A percentile compares a stretch with the other conserved stretches of the same genome.
phyloP scores from a whole-genome alignment of 106 monocot genomes.

The Dioscorea dumetorum region DNA sequence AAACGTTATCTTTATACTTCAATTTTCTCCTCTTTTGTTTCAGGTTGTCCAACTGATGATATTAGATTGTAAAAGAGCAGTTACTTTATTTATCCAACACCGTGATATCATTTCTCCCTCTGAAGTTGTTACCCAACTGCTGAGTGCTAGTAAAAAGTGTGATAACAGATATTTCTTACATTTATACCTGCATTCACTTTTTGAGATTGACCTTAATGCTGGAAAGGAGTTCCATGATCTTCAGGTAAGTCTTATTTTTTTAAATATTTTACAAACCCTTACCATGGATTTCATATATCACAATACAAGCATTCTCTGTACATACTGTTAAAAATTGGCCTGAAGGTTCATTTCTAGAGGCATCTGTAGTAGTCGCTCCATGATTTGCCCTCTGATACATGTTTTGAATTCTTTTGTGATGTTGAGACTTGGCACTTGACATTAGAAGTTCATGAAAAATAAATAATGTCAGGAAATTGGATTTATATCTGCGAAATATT shows the following conservation, averaged over 20 bases:
- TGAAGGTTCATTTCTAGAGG: no score
- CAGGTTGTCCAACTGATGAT: conserved; percentile 89
- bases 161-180: conserved; percentile 64
- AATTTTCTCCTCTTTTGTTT: conserved; percentile 6
- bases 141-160: conserved; percentile 38
- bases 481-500: no score
- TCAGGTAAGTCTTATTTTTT: conserved; percentile 44
- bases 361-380: no score
- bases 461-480: no score
- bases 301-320: no score
- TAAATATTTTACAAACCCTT: neutral
- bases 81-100: conserved; percentile 68
- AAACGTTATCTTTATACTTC: neutral
- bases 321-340: no score
- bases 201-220: conserved; percentile 67
- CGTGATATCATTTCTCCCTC: conserved; percentile 60
- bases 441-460: no score
- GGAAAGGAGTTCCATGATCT: conserved; percentile 94
- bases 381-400: no score
- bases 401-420: no score
- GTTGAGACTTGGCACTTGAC: no score
- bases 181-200: conserved; percentile 77
- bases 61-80: conserved; percentile 71
- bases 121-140: conserved; percentile 77
- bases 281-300: neutral